phyloP scores from a whole-genome alignment of 2,329 filamentous ascomycete species.

The Tolypocladium tropicale region DNA sequence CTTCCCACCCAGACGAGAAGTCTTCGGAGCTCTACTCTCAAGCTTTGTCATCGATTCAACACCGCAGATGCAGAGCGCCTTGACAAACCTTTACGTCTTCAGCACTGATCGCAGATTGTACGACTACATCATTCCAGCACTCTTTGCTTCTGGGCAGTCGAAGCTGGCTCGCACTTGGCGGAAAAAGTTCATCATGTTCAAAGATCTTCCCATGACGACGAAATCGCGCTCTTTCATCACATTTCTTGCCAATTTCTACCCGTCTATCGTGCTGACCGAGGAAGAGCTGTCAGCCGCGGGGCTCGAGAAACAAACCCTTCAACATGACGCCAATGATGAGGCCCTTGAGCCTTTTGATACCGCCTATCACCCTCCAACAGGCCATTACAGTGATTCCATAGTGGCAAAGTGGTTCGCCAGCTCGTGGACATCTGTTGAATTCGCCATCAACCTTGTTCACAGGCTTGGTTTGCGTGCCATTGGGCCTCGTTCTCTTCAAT shows the following conservation, averaged over 20 bases:
- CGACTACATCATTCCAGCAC: constrained; percentile 38
- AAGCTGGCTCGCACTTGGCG: constrained; percentile 38
- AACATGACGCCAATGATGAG: background rate
- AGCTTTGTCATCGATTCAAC: constrained; percentile 29
- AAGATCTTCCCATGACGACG: constrained; percentile 30
- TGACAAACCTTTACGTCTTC: constrained; percentile 34
- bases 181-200: constrained; percentile 24
- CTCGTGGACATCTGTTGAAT: constrained; percentile 58
- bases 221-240: constrained; percentile 36
- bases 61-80: constrained; percentile 24
- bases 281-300: constrained; percentile 22
- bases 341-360: background rate
- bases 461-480: constrained; percentile 63
- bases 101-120: constrained; percentile 35
- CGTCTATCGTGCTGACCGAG: constrained; percentile 23
- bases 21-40: constrained; percentile 32
- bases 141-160: constrained; percentile 37
- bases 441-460: constrained; percentile 58
- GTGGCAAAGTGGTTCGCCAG: constrained; percentile 75
- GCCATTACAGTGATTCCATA: constrained; percentile 36
- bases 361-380: constrained; percentile 1
- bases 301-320: background rate
- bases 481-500: constrained; percentile 66
- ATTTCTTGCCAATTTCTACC: constrained; percentile 36
- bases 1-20: constrained; percentile 29